These are phyloP conservation scores for Scenedesmus sp. DNA, from an alignment of 163 green algal species.

Conservation along the genomic window DNA sequence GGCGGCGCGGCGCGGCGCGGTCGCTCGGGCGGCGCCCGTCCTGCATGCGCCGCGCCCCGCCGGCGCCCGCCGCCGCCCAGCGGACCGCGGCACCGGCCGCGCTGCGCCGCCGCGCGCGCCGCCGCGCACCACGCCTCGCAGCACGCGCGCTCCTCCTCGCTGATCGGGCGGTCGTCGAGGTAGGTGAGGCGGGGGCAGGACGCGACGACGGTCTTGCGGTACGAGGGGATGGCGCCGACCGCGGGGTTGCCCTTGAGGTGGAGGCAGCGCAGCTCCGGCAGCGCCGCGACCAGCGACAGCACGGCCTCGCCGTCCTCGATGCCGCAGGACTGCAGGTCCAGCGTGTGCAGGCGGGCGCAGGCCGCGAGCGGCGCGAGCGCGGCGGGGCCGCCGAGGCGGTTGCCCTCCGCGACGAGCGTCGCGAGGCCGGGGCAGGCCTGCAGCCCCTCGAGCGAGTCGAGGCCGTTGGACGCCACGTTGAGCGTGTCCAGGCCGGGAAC, in stretches of 20 bases:
- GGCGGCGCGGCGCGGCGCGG: background rate
- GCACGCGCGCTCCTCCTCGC: conserved; percentile 73
- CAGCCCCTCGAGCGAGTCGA: conserved; percentile 67
- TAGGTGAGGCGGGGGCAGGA: conserved; percentile 75
- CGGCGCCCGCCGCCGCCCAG: no score
- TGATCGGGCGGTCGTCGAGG: conserved; percentile 88
- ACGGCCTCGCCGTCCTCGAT: conserved; percentile 57
- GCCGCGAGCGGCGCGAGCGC: conserved; percentile 61
- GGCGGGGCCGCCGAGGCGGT: conserved; percentile 61
- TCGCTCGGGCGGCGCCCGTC: no score
- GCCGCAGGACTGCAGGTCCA: conserved; percentile 86
- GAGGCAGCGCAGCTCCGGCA: conserved; percentile 78
- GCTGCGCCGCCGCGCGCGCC: no score
- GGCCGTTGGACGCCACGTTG: conserved; percentile 82
- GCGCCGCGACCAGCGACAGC: conserved; percentile 33
- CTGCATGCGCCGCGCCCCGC: no score
- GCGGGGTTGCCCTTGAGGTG: conserved; percentile 88
- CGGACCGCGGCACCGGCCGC: no score
- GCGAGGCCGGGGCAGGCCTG: conserved; percentile 57
- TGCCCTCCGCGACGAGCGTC: conserved; percentile 75
- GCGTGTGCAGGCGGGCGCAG: conserved; percentile 60
- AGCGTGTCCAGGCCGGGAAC: conserved; percentile 72
- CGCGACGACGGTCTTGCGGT: conserved; percentile 79
- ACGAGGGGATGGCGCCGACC: conserved; percentile 74
- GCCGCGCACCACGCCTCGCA: conserved; percentile 84